Evolutionary conservation across 495 filamentous ascomycete genomes (phyloP), one percentile per base, ranked within the genome.

Genomic region (Penicillium tannophilum): DNA sequence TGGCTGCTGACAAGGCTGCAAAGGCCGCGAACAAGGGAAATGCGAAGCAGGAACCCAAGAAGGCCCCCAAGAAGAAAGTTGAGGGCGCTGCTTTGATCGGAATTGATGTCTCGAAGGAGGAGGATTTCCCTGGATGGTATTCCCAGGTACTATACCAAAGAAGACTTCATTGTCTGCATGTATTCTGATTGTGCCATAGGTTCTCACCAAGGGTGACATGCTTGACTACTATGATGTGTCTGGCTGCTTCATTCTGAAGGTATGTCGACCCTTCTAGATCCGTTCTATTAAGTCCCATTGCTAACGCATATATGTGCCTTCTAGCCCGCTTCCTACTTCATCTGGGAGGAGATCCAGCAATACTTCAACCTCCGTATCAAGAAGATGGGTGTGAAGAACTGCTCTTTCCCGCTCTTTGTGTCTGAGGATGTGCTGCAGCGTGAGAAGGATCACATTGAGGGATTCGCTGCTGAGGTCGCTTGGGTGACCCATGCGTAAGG

Each of bases 381-480:
- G 33, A 35, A 19, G 4, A 51, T 60, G n/a, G 57, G 81, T 43
- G 94, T 98, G 46, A 88, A 91, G 75, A 94, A 98, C 79, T 91
- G 91, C 73, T 93, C 90, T 65, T 98, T 97, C 73, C 94, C 93
- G 44, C 85, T 97, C 75, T 98, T 98, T 73, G 85, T 98, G 56
- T 93, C 90, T 3, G 80, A 89, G 63, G 93, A 93, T 76, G 91
- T 93, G 11, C 77, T 99, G 63, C 85, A 97, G 78, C 85, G 88
- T 63, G 95, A 98, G 78, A 97, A 97, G 82, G 90, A 91, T 58
- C 95, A 98, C 69, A 88, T 98, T 55, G 93, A 98, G 74, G 95
- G 95, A 26, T 98, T 98, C 73, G 93, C 93, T 55, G 92, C 94
- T 51, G 94, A 99, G 75, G 88, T 99, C 60, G 95, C 95, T 52